Conservation (phyloP, 2,329 filamentous ascomycete genomes). For the Fusarium miscanthi region DNA sequence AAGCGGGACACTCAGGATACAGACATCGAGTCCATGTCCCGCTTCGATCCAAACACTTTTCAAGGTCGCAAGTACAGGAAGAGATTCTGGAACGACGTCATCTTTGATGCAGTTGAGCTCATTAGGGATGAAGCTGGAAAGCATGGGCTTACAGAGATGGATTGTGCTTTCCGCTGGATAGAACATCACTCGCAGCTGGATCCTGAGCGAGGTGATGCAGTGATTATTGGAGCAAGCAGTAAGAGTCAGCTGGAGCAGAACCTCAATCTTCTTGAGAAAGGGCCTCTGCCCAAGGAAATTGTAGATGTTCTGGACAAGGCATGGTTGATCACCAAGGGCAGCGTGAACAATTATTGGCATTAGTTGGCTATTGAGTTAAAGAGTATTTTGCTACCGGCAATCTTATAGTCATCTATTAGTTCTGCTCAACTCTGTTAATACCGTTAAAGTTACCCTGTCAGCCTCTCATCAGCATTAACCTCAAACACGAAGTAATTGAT, state of each 20-base stretch:
- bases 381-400: rapidly evolving
- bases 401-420: background rate
- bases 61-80: constrained; percentile 17
- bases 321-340: background rate
- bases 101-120: constrained; percentile 67
- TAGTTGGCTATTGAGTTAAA: background rate
- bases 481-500: background rate
- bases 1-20: constrained; percentile 42
- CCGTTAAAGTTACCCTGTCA: too few species aligned
- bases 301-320: constrained; percentile 57
- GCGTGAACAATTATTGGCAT: constrained; percentile 2
- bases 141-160: constrained; percentile 72
- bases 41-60: constrained; percentile 37
- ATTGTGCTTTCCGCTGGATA: constrained; percentile 75
- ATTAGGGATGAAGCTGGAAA: constrained; percentile 72
- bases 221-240: constrained; percentile 64
- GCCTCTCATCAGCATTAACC: background rate
- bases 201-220: constrained; percentile 54
- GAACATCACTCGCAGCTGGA: constrained; percentile 68
- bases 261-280: constrained; percentile 58
- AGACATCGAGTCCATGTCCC: constrained; percentile 31
- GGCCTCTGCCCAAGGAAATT: constrained; percentile 78
- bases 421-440: too few species aligned
- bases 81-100: constrained; percentile 70
- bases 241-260: constrained; percentile 62